Conservation (phyloP, 169 alveolate species). For the Plasmodium vinckei region DNA sequence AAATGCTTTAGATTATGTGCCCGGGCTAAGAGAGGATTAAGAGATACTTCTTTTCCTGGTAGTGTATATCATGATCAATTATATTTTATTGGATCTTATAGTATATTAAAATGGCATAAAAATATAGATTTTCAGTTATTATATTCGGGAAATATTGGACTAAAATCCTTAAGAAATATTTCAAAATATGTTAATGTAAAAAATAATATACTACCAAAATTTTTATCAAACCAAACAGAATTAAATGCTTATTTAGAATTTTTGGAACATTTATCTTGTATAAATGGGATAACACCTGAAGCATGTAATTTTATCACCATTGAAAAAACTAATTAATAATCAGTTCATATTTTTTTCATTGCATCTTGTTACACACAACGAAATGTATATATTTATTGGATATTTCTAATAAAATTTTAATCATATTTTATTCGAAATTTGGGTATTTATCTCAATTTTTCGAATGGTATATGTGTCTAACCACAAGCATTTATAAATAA, state of each 20-base stretch:
- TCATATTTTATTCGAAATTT: too few species aligned
- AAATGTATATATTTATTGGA: too few species aligned
- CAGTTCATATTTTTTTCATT: too few species aligned
- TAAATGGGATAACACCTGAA: slow-evolving; percentile 54
- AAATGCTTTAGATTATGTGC: slow-evolving; percentile 70
- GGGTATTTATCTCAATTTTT: too few species aligned
- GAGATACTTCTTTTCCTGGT: slow-evolving; percentile 50
- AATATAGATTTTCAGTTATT: slow-evolving; percentile 43
- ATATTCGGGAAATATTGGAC: slow-evolving; percentile 67
- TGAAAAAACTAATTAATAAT: background rate
- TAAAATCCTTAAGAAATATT: slow-evolving; percentile 28
- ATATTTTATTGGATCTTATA: slow-evolving; percentile 74
- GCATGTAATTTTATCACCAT: slow-evolving; percentile 25
- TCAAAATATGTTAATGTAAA: slow-evolving; percentile 33
- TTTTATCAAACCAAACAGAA: slow-evolving; percentile 23
- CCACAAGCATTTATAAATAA: background rate
- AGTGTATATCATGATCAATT: slow-evolving; percentile 76
- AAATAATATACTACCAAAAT: slow-evolving; percentile 35
- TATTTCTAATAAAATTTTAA: too few species aligned
- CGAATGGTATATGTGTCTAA: too few species aligned
- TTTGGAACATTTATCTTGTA: slow-evolving; percentile 23
- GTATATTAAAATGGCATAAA: slow-evolving; percentile 60
- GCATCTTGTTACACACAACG: too few species aligned
- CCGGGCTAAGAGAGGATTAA: slow-evolving; percentile 73
- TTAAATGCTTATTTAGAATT: slow-evolving; percentile 23